Evolutionary conservation across 2,329 filamentous ascomycete genomes (phyloP).

Genomic region (Fusarium subtropicale): DNA sequence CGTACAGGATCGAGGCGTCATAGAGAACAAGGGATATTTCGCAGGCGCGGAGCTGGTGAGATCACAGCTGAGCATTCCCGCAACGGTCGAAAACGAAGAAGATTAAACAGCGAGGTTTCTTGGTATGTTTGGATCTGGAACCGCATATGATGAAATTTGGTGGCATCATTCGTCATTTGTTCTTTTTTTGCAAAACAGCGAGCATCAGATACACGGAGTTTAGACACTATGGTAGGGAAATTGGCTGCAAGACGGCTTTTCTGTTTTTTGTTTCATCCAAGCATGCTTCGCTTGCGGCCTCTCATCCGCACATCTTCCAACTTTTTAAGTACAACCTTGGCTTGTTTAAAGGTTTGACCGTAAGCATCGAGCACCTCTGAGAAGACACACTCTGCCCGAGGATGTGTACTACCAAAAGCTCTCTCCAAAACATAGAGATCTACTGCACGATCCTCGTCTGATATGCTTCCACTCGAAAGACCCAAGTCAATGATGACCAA

Average conservation of each 20-base stretch:
- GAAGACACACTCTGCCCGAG: slow-evolving; percentile 82
- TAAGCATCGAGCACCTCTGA: slow-evolving; percentile 80
- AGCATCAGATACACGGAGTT: slow-evolving; percentile 51
- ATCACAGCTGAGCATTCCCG: slow-evolving; percentile 33
- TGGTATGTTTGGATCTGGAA: slow-evolving; percentile 30
- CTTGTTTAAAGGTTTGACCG: slow-evolving; percentile 78
- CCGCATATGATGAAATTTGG: slow-evolving; percentile 25
- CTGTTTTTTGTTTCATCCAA: slow-evolving; percentile 69
- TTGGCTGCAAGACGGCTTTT: slow-evolving; percentile 44
- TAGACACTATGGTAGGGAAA: slow-evolving; percentile 44
- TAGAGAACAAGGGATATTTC: slow-evolving; percentile 99
- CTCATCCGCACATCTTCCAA: slow-evolving; percentile 93
- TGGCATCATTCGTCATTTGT: slow-evolving; percentile 38
- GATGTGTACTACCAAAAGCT: slow-evolving; percentile 95
- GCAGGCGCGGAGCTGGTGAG: slow-evolving; percentile 79
- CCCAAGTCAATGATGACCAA: slow-evolving; percentile 96
- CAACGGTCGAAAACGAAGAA: slow-evolving; percentile 4
- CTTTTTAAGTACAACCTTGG: slow-evolving; percentile 78
- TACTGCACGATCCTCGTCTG: slow-evolving; percentile 94
- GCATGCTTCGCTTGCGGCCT: slow-evolving; percentile 96
- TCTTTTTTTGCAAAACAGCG: slow-evolving; percentile 48
- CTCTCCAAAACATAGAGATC: slow-evolving; percentile 96
- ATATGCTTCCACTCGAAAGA: slow-evolving; percentile 80
- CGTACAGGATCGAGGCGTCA: slow-evolving; percentile 90
- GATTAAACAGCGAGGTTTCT: slow-evolving; percentile 9